Percentiles rank a stretch among this genome's conserved stretches.
Evolutionary conservation across 192 early-diverging fungal species (phyloP).

Genomic region (Umbelopsis ramanniana): DNA sequence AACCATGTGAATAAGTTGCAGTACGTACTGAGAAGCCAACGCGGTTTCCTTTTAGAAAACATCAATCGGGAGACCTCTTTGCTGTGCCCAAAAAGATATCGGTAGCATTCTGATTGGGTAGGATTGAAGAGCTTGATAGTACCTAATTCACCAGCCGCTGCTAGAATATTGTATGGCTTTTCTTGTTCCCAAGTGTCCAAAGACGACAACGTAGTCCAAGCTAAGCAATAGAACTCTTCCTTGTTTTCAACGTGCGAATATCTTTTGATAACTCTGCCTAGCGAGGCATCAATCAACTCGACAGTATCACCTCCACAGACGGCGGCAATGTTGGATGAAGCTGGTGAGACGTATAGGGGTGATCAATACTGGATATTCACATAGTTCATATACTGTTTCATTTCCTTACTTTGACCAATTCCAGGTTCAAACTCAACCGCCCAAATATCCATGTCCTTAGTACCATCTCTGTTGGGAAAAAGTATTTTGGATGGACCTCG

Average conservation of each 20-base stretch:
- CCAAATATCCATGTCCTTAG: conserved; percentile 44
- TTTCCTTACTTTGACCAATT: not conserved
- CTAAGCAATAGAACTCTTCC: conserved; percentile 51
- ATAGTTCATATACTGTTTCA: not conserved
- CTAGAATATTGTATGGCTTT: conserved; percentile 40
- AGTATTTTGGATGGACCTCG: conserved; percentile 20
- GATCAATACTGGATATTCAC: not conserved
- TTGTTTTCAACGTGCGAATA: conserved; percentile 51
- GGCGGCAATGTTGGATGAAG: conserved; percentile 39
- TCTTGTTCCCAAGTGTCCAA: not conserved
- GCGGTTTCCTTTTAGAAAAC: conserved; percentile 47
- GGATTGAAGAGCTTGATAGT: conserved; percentile 57
- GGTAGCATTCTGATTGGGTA: conserved; percentile 47
- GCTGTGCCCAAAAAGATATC: conserved; percentile 51
- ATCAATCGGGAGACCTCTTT: conserved; percentile 39
- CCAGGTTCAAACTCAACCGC: conserved; percentile 47
- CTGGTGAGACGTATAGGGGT: not conserved
- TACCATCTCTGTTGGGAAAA: conserved; percentile 34
- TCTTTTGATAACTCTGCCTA: conserved; percentile 46
- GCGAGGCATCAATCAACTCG: conserved; percentile 46
- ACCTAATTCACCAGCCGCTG: conserved; percentile 47
- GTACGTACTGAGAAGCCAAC: conserved; percentile 52
- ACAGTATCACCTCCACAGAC: conserved; percentile 49
- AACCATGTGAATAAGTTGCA: not conserved
- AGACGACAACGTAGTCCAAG: conserved; percentile 50